Evolutionary conservation across 2,329 filamentous ascomycete species (phyloP).

Genomic region (Diaporthe aspalathi): DNA sequence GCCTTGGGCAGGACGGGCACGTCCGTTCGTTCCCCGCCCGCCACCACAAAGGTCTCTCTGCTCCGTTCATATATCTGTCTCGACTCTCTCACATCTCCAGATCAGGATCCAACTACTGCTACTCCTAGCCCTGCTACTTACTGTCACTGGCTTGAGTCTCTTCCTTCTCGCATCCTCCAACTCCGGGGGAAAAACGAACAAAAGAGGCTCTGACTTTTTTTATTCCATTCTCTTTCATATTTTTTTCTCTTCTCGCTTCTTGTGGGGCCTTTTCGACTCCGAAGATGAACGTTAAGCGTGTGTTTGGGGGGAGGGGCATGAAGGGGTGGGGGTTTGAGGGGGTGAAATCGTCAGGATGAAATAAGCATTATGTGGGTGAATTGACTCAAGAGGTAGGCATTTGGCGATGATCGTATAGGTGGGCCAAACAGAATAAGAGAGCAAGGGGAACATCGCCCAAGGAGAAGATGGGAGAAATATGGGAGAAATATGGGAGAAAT

Average conservation of each 20-base stretch:
- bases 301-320: not conserved
- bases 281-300: slow-evolving; percentile 12
- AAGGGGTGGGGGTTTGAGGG: not conserved
- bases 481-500: not conserved
- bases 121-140: no score
- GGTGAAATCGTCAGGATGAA: slow-evolving; percentile 13
- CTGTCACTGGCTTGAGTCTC: not conserved
- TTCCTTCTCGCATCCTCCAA: slow-evolving; percentile 1
- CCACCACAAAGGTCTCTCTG: not conserved
- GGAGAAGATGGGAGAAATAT: not conserved
- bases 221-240: slow-evolving; percentile 4
- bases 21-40: no score
- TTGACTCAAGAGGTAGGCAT: not conserved
- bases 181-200: not conserved
- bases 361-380: slow-evolving; percentile 25
- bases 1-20: not conserved
- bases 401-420: slow-evolving; percentile 15
- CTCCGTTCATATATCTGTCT: not conserved
- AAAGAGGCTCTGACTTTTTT: slow-evolving; percentile 2
- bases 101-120: slow-evolving; percentile 11
- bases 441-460: not conserved
- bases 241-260: not conserved
- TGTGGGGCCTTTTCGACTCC: not conserved
- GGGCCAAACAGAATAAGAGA: not conserved
- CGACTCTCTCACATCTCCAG: not conserved